Percentiles rank a stretch among this genome's conserved stretches.
Evolutionary conservation across 225 moss, liverwort and hornwort species (phyloP).

Genomic region (Marchantia polymorpha): DNA sequence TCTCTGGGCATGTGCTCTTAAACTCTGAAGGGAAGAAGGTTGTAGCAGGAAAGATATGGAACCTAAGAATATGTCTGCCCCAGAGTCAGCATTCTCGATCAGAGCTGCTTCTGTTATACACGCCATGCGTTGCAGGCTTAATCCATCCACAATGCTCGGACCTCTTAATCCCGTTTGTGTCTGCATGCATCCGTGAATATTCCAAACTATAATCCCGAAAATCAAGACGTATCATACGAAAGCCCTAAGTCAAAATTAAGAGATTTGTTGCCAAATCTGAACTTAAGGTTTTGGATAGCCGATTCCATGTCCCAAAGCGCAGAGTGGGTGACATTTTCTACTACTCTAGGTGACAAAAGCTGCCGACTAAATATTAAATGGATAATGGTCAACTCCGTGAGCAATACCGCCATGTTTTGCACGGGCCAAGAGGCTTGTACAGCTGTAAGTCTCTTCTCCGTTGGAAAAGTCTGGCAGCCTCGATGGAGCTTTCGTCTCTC

Average conservation of each 20-base stretch:
- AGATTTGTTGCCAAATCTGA: too few species aligned
- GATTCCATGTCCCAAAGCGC: too few species aligned
- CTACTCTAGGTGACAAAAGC: too few species aligned
- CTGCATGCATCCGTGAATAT: conserved; percentile 1
- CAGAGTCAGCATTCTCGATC: conserved; percentile 17
- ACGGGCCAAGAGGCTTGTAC: conserved; percentile 16
- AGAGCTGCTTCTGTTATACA: conserved; percentile 17
- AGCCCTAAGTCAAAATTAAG: too few species aligned
- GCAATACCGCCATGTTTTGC: background rate
- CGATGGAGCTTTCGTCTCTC: background rate
- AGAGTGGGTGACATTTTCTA: background rate
- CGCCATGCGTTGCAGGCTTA: conserved; percentile 19
- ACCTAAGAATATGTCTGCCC: conserved; percentile 23
- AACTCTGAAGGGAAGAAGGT: too few species aligned
- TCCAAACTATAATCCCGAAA: background rate
- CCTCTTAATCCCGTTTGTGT: conserved; percentile 21
- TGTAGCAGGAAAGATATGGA: too few species aligned
- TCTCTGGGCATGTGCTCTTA: too few species aligned
- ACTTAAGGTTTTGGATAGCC: too few species aligned
- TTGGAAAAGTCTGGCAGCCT: conserved; percentile 8
- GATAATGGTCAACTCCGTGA: background rate
- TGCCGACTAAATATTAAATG: background rate
- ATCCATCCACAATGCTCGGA: background rate
- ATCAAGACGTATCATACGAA: too few species aligned
- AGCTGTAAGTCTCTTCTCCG: background rate